Evolutionary conservation across 768 basidiomycete genomes (phyloP), one percentile per base, ranked within the genome.

Genomic region (Russula brevipes): DNA sequence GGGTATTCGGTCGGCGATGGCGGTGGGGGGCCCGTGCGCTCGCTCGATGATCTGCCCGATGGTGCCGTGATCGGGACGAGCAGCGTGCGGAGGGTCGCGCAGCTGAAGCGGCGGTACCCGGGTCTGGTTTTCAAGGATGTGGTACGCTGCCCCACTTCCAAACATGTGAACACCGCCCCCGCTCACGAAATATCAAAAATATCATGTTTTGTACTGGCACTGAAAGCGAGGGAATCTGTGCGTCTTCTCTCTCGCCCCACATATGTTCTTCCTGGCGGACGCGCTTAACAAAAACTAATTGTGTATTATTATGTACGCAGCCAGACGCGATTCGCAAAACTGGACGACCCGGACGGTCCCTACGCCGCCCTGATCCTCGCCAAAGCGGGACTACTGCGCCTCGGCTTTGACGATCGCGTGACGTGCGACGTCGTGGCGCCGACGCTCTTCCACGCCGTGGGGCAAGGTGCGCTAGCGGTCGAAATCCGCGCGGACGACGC

Each of bases 31-130:
- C 16, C 44, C 30, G 95, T 88, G 81, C 89, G 81, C 72, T 80
- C 72, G 1, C 75, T 99, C 53, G 87, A 86, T 38, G 95, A 98
- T 38, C 71, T 98, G 46, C 94, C 96, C 1, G 81, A 82, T 12
- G 94, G 94, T 10, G 89, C 87, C 69, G 88, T 95, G 9, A 85
- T 99, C n/a, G 97, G 97, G 14, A 98, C 97, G 49, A 92, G 92
- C 69, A 94, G 91, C 74, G 92, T 99, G 38, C 81, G 97, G 55
- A 77, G 97, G 63, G 87, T 96, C 35, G 96, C 97, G 7, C 95
- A 98, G 73, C 73, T 98, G 64, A 87, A 86, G 75, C 81, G 89
- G 68, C 81, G 78, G 59, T 95, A 84, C 74, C 91, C 91, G 0
- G 74, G 79, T 51, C 77, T 99, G 57, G 79, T 82, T 58, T 97